Conservation (phyloP, 345 rosid genomes). For the Salix dunnii region DNA sequence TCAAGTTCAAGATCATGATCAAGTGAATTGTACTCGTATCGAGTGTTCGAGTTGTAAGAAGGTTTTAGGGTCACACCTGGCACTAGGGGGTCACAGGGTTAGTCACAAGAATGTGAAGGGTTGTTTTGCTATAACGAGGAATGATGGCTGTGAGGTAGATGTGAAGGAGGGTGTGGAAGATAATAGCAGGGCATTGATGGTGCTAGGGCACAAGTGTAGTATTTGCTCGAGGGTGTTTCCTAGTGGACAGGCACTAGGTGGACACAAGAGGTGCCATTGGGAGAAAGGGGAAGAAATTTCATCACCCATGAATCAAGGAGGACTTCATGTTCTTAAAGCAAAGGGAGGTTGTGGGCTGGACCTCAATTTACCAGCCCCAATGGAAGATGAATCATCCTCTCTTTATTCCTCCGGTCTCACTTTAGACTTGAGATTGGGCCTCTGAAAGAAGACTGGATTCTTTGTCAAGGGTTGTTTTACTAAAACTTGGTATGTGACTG, state of each 20-base stretch:
- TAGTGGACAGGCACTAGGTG: slow-evolving; percentile 85
- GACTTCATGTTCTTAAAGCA: slow-evolving; percentile 8
- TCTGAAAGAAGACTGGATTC: slow-evolving; percentile 23
- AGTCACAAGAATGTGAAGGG: slow-evolving; percentile 83
- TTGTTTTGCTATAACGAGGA: slow-evolving; percentile 58
- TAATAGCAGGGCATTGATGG: slow-evolving; percentile 1
- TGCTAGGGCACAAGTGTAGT: slow-evolving; percentile 39
- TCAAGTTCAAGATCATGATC: slow-evolving; percentile 18
- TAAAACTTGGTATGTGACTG: slow-evolving; percentile 6
- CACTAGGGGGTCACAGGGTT: slow-evolving; percentile 85
- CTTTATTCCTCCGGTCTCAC: slow-evolving; percentile 40
- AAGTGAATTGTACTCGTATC: slow-evolving; percentile 25
- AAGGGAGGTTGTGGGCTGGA: slow-evolving; percentile 39
- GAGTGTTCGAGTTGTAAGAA: slow-evolving; percentile 82
- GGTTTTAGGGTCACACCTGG: slow-evolving; percentile 83
- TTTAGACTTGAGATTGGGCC: slow-evolving; percentile 74
- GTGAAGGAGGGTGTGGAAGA: background rate
- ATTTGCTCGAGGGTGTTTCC: slow-evolving; percentile 59
- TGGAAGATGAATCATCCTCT: slow-evolving; percentile 38
- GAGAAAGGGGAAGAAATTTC: slow-evolving; percentile 61
- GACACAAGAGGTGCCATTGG: slow-evolving; percentile 97
- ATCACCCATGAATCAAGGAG: slow-evolving; percentile 4
- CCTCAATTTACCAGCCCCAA: slow-evolving; percentile 63
- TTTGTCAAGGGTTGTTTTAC: background rate
- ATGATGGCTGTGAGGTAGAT: background rate